Evolutionary conservation across 257 asterid genomes (phyloP).

Genomic region (Cruciata laevipes): DNA sequence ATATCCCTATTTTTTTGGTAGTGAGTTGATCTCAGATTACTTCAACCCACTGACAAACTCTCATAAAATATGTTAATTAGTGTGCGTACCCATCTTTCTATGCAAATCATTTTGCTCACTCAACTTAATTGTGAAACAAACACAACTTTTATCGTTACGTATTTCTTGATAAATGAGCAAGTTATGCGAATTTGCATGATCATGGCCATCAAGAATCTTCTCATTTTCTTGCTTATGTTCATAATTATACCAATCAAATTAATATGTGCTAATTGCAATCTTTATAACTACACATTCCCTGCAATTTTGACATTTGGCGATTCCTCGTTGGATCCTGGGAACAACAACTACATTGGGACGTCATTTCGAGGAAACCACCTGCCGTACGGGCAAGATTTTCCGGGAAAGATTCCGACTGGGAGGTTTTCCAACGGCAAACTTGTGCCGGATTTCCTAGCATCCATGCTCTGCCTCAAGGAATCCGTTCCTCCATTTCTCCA

Average conservation of each 20-base stretch:
- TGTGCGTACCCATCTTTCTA: too few species aligned
- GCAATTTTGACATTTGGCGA: constrained; percentile 39
- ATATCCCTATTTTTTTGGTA: too few species aligned
- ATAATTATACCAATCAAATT: too few species aligned
- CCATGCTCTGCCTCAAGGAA: constrained; percentile 51
- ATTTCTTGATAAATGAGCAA: too few species aligned
- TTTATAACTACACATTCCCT: background rate
- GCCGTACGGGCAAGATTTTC: constrained; percentile 57
- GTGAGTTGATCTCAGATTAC: too few species aligned
- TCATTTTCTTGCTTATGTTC: background rate
- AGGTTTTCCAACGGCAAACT: constrained; percentile 69
- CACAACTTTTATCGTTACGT: too few species aligned
- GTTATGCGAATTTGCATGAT: background rate
- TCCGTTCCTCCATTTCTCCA: constrained; percentile 52
- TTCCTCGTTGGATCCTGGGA: constrained; percentile 64
- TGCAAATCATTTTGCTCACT: too few species aligned
- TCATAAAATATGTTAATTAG: too few species aligned
- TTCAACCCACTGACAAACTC: too few species aligned
- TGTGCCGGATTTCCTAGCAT: constrained; percentile 60
- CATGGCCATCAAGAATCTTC: background rate
- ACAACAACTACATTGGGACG: constrained; percentile 59
- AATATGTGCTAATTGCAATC: background rate
- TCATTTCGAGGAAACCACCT: constrained; percentile 44
- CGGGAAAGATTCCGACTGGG: constrained; percentile 48
- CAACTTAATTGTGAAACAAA: background rate